Evolutionary conservation across 1,284 basidiomycete species (phyloP).

Genomic region (Coniophora puteana): DNA sequence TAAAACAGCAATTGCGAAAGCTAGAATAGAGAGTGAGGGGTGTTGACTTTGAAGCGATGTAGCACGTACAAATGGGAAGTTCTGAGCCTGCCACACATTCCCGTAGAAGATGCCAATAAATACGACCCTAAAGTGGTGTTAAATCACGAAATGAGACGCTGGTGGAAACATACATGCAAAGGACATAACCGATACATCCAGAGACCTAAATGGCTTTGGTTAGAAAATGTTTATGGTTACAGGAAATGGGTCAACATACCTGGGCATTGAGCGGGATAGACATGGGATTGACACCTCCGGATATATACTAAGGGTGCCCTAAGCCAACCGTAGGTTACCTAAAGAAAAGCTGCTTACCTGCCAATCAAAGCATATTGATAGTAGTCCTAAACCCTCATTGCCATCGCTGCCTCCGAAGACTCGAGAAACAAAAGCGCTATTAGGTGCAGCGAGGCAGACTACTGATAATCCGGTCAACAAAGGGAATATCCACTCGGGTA

Average conservation of each 20-base stretch:
- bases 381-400: constrained; percentile 52
- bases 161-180: constrained; percentile 44
- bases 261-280: constrained; percentile 41
- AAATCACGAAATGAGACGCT: too few relatives aligned
- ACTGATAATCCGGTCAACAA: constrained; percentile 48
- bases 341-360: constrained; percentile 18
- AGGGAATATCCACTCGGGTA: constrained; percentile 51
- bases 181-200: constrained; percentile 36
- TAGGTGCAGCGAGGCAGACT: constrained; percentile 55
- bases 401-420: constrained; percentile 61
- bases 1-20: constrained; percentile 52
- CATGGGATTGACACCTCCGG: constrained; percentile 36
- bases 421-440: constrained; percentile 43
- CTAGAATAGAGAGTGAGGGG: constrained; percentile 10
- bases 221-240: neutral
- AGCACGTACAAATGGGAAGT: constrained; percentile 43
- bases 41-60: neutral
- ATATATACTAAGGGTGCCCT: constrained; percentile 38
- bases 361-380: constrained; percentile 58
- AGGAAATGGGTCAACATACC: constrained; percentile 13
- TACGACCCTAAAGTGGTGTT: constrained; percentile 30
- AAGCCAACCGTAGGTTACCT: neutral
- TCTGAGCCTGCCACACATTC: constrained; percentile 45
- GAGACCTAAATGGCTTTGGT: constrained; percentile 29
- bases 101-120: constrained; percentile 39